A percentile compares a stretch with the other conserved stretches of the same genome.
These are phyloP conservation scores for Begonia fuchsioides DNA, from an alignment of 306 rosid species.

Conservation along the genomic window DNA sequence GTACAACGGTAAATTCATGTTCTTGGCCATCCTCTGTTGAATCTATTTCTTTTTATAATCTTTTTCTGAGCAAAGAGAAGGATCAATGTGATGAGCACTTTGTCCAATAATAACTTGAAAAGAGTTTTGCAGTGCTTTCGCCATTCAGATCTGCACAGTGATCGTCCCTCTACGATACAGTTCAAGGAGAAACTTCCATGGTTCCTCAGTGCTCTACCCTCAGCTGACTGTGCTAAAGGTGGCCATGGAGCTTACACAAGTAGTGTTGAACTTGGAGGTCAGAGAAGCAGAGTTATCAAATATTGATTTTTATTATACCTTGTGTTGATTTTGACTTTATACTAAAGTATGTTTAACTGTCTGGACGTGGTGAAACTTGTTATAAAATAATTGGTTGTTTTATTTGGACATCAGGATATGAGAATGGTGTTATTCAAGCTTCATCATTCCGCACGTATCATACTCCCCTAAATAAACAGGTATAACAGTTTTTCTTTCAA, in stretches of 20 bases:
- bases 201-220: constrained; percentile 88
- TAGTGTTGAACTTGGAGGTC: constrained; percentile 87
- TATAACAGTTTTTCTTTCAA: constrained; percentile 1
- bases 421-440: constrained; percentile 65
- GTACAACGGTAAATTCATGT: constrained; percentile 65
- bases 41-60: too few relatives aligned
- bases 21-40: too few relatives aligned
- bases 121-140: constrained; percentile 67
- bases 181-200: constrained; percentile 88
- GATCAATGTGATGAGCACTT: not conserved
- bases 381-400: not conserved
- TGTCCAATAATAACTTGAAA: constrained; percentile 10
- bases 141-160: constrained; percentile 54
- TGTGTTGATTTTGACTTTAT: too few relatives aligned
- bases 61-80: too few relatives aligned
- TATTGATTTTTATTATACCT: too few relatives aligned
- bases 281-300: constrained; percentile 1
- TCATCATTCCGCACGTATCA: constrained; percentile 94
- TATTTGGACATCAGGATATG: constrained; percentile 37
- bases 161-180: constrained; percentile 72
- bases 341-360: too few relatives aligned
- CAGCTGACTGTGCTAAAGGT: constrained; percentile 98
- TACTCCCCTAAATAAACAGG: constrained; percentile 97
- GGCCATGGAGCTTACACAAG: constrained; percentile 97
- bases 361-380: not conserved